These are phyloP conservation scores for Aschersonia sp. DNA, from an alignment of 2,329 filamentous ascomycete genomes.

Conservation along the genomic window DNA sequence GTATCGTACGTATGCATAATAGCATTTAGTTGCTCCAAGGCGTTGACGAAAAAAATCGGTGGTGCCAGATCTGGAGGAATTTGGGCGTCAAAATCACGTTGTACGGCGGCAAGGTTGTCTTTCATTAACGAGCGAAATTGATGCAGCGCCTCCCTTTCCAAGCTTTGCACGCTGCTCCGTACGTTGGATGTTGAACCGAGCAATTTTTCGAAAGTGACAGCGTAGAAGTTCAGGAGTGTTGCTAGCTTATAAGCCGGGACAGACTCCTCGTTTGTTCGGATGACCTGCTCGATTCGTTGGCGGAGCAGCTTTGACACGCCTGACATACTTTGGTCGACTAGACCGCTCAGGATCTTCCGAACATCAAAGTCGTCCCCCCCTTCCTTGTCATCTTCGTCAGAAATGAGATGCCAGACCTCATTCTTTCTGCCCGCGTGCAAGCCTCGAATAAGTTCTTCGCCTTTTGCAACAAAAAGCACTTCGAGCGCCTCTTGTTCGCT, in stretches of 20 bases:
- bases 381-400: slow-evolving; percentile 33
- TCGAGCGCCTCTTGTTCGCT: slow-evolving; percentile 89
- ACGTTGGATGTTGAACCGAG: slow-evolving; percentile 56
- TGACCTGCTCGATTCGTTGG: slow-evolving; percentile 79
- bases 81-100: slow-evolving; percentile 50
- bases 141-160: slow-evolving; percentile 64
- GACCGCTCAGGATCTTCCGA: slow-evolving; percentile 63
- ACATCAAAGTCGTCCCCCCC: slow-evolving; percentile 55
- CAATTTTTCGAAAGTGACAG: slow-evolving; percentile 67
- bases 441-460: slow-evolving; percentile 72
- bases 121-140: slow-evolving; percentile 73
- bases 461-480: slow-evolving; percentile 79
- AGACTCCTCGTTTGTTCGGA: slow-evolving; percentile 83
- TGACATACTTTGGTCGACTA: slow-evolving; percentile 75
- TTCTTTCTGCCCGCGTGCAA: slow-evolving; percentile 68
- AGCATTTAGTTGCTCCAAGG: slow-evolving; percentile 60
- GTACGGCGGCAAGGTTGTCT: slow-evolving; percentile 64
- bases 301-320: slow-evolving; percentile 74
- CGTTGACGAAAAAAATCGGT: slow-evolving; percentile 68
- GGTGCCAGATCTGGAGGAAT: slow-evolving; percentile 60
- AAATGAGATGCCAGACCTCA: slow-evolving; percentile 65
- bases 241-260: slow-evolving; percentile 81
- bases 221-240: slow-evolving; percentile 83
- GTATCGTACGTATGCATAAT: slow-evolving; percentile 83
- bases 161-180: slow-evolving; percentile 48